Base-by-base conservation (phyloP, 345 rosid species). In the Citrus unshiu region DNA sequence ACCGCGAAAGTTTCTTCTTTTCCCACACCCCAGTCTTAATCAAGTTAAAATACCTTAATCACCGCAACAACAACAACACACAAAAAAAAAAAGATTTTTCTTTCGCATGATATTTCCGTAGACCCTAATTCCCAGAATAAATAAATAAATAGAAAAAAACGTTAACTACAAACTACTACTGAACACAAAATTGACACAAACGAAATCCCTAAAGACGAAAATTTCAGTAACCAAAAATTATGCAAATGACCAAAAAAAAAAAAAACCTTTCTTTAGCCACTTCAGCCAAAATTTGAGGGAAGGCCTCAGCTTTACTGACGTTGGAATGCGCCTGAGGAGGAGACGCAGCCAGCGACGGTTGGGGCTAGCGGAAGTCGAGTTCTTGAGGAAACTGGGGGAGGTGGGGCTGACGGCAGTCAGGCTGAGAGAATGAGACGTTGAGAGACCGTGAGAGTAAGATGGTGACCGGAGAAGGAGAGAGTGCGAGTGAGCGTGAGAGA, bases 301-400 rank as follows among this genome's bases (percentile, higher is more conserved):
- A 64, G 10, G 70, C 79, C 69, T 86, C 83, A 5, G 77, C 22
- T 75, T 84, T 84, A 7, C 46, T 5, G 12, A 34, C 57, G 65
- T 63, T 29, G 24, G 78, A 63, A n/a, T 75, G 74, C 43, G 80
- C 76, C 9, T 83, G 74, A 64, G 57, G 57, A 51, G 60, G 78
- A 25, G 77, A 63, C 70, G 76, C 67, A 66, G 84, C 83, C 62
- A 40, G 81, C 59, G 77, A 77, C 32, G 76, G 62, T 49, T 72
- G 90, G 0, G 88, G 86, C 81, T 92, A 91, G 32, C 88, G 87
- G 86, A 94, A 94, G 87, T 90, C 91, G 54, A 91, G 90, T 79
- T 91, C 91, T 49, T 90, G 94, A 30, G 92, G 63, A 14, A 78
- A 40, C 66, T 74, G 83, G 27, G 46, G 84, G 3, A 62, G 89